Evolutionary conservation across 2,329 filamentous ascomycete genomes (phyloP).

Genomic region (Colletotrichum cuscutae): DNA sequence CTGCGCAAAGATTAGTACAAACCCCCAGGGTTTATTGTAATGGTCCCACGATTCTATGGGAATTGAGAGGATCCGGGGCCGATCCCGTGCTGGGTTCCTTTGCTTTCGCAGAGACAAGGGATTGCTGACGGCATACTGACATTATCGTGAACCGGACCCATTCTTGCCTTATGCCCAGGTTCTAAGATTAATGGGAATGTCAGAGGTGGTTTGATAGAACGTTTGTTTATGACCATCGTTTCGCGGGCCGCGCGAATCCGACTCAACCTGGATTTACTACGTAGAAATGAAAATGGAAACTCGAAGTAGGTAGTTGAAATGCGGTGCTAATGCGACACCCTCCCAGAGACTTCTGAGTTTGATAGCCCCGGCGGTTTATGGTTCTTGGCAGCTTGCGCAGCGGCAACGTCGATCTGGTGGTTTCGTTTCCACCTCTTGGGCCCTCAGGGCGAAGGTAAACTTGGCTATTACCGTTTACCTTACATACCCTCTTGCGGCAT

Average conservation of each 20-base stretch:
- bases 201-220: background rate
- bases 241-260: background rate
- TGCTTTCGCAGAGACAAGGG: background rate
- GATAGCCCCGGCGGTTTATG: conserved; percentile 7
- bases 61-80: background rate
- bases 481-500: background rate
- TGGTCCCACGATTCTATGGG: background rate
- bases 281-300: background rate
- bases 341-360: background rate
- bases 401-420: conserved; percentile 24
- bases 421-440: background rate
- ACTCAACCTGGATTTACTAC: background rate
- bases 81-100: background rate
- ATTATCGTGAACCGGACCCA: background rate
- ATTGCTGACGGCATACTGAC: conserved; percentile 11
- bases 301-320: no score
- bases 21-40: background rate
- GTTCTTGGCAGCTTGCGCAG: conserved; percentile 18
- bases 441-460: background rate
- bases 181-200: background rate
- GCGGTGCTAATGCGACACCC: conserved; percentile 2
- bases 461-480: background rate
- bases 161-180: background rate
- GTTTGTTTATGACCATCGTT: background rate
- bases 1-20: background rate